A percentile compares a stretch with the other conserved stretches of the same genome.
phyloP scores from a whole-genome alignment of 75 land plant species.

The Chamaecyparis obtusa region DNA sequence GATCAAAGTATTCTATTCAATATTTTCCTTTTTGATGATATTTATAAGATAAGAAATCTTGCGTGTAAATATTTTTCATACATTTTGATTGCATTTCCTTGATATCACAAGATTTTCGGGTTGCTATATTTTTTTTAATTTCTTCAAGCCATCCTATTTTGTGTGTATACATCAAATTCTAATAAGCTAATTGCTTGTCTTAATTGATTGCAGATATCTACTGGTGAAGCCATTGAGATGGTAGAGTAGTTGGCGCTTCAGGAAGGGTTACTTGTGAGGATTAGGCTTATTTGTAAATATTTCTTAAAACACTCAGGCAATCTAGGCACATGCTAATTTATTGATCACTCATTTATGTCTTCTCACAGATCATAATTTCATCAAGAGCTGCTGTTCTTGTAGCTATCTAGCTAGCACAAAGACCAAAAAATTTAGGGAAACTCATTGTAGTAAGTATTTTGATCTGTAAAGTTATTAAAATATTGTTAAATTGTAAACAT shows the following conservation, averaged over 20 bases:
- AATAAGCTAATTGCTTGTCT: not conserved
- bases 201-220: slow-evolving; percentile 63
- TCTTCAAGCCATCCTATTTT: not conserved
- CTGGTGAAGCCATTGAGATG: slow-evolving; percentile 89
- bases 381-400: slow-evolving; percentile 87
- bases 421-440: slow-evolving; percentile 76
- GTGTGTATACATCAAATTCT: not conserved
- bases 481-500: not conserved
- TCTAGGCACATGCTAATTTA: not conserved
- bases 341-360: not conserved
- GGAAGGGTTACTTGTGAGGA: slow-evolving; percentile 84
- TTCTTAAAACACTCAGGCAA: not conserved
- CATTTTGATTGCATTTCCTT: not conserved
- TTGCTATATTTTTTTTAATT: not conserved
- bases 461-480: not conserved
- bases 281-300: not conserved
- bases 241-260: slow-evolving; percentile 84
- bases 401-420: slow-evolving; percentile 65
- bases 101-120: not conserved
- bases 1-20: too few species aligned
- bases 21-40: too few species aligned
- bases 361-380: slow-evolving; percentile 72
- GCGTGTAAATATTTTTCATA: not conserved
- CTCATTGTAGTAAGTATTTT: slow-evolving; percentile 58
- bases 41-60: not conserved